A percentile compares a stretch with the other conserved stretches of the same genome.
Conservation (phyloP, 2,329 filamentous ascomycete genomes). For the Fusarium subtropicale region DNA sequence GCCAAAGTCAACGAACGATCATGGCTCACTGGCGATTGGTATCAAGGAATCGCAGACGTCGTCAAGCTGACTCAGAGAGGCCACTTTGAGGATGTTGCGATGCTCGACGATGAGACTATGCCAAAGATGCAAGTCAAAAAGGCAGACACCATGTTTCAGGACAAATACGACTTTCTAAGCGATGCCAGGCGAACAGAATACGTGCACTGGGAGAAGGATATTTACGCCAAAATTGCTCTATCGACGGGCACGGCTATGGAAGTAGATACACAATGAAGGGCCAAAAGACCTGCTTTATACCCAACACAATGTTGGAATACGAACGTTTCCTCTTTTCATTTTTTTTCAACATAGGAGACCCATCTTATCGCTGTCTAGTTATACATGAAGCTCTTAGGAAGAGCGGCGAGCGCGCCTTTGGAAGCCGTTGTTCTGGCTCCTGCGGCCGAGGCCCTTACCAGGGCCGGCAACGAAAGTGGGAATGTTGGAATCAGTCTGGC, state of each 20-base stretch:
- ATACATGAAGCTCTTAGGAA: conserved; percentile 20
- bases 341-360: conserved; percentile 24
- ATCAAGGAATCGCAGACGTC: conserved; percentile 67
- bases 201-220: conserved; percentile 70
- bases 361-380: conserved; percentile 12
- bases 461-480: conserved; percentile 35
- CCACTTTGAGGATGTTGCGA: conserved; percentile 52
- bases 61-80: conserved; percentile 51
- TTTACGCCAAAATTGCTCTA: conserved; percentile 68
- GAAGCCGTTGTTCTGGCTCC: conserved; percentile 24
- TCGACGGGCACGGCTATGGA: conserved; percentile 51
- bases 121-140: conserved; percentile 59
- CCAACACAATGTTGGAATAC: conserved; percentile 40
- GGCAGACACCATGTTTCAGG: conserved; percentile 79
- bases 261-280: conserved; percentile 48
- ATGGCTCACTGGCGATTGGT: conserved; percentile 75
- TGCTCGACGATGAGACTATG: conserved; percentile 50
- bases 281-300: conserved; percentile 45
- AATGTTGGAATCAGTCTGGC: conserved; percentile 9
- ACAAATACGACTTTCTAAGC: conserved; percentile 77
- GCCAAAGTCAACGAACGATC: conserved; percentile 65
- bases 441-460: conserved; percentile 24
- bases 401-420: conserved; percentile 24
- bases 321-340: conserved; percentile 29
- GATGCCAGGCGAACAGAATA: conserved; percentile 72